phyloP scores from a whole-genome alignment of 2,329 filamentous ascomycete species.

The Colletotrichum euphorbiae region DNA sequence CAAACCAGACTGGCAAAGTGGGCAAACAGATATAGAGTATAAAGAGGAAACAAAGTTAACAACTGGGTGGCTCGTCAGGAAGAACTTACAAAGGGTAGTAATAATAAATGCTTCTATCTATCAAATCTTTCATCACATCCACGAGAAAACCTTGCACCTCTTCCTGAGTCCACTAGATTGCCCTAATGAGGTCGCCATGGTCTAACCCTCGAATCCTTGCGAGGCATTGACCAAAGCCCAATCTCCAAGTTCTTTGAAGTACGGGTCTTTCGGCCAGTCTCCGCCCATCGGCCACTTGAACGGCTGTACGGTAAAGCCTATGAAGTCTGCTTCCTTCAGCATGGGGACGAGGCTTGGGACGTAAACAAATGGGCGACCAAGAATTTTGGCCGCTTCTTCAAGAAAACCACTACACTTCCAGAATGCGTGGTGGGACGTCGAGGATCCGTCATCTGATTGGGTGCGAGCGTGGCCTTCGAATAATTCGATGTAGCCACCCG shows the following conservation, averaged over 20 bases:
- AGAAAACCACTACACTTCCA: slow-evolving; percentile 44
- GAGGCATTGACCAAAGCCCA: slow-evolving; percentile 37
- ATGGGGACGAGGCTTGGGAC: neutral
- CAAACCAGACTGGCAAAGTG: too few species aligned
- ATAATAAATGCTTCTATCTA: slow-evolving; percentile 42
- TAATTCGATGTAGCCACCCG: slow-evolving; percentile 44
- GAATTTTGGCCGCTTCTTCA: slow-evolving; percentile 45
- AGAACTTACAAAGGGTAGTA: slow-evolving; percentile 38
- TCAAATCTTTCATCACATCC: slow-evolving; percentile 41
- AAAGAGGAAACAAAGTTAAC: neutral
- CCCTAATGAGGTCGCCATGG: neutral
- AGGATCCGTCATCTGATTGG: slow-evolving; percentile 39
- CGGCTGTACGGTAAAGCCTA: slow-evolving; percentile 45
- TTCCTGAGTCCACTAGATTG: slow-evolving; percentile 40
- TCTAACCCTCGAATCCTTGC: neutral
- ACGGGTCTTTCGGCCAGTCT: slow-evolving; percentile 41
- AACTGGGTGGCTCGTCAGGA: neutral
- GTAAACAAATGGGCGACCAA: slow-evolving; percentile 43
- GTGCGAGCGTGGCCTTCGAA: slow-evolving; percentile 40
- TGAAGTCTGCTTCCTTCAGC: slow-evolving; percentile 47
- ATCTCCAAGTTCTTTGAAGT: slow-evolving; percentile 49
- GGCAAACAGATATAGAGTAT: too few species aligned
- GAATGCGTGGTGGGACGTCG: slow-evolving; percentile 40
- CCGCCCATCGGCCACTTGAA: slow-evolving; percentile 47
- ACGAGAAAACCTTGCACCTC: slow-evolving; percentile 43